Conservation (phyloP, 441 rosid genomes). For the Pelargonium exstipulatum region DNA sequence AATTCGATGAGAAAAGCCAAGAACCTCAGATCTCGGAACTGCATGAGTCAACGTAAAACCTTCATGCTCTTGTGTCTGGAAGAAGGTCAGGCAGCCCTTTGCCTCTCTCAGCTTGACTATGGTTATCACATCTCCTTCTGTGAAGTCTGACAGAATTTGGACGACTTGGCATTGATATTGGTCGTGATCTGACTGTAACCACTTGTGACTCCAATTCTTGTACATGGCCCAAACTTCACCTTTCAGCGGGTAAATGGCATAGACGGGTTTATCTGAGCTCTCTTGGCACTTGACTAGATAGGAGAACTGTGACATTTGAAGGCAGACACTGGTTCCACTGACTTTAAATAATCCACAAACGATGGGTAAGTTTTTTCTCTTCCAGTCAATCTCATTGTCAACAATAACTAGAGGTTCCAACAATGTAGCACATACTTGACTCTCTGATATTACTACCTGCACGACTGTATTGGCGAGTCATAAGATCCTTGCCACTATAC, state of each 20-base stretch:
- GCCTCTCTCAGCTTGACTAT: conserved; percentile 17
- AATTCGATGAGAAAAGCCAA: conserved; percentile 24
- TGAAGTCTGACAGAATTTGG: conserved; percentile 17
- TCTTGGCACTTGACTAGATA: conserved; percentile 15
- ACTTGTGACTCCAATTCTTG: conserved; percentile 18
- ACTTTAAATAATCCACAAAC: conserved; percentile 22
- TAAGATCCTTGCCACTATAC: conserved; percentile 18
- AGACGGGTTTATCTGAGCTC: conserved; percentile 13
- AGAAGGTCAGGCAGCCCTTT: conserved; percentile 25
- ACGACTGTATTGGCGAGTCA: conserved; percentile 21
- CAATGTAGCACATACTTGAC: conserved; percentile 14
- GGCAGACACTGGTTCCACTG: conserved; percentile 16
- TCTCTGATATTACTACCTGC: conserved; percentile 17
- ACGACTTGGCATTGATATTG: conserved; percentile 20
- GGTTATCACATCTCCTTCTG: conserved; percentile 17
- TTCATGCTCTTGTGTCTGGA: conserved; percentile 16
- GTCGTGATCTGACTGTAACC: conserved; percentile 11
- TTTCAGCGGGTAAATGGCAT: conserved; percentile 21
- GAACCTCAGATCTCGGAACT: conserved; percentile 20
- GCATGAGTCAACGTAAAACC: conserved; percentile 19
- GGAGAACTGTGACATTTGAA: conserved; percentile 20
- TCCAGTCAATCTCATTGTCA: conserved; percentile 23
- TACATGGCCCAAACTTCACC: conserved; percentile 29
- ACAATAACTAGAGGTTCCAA: conserved; percentile 23
- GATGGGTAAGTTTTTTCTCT: conserved; percentile 19